These are phyloP conservation scores for Fusarium pseudoanthophilum DNA, from an alignment of 2,329 filamentous ascomycete genomes.

Conservation along the genomic window DNA sequence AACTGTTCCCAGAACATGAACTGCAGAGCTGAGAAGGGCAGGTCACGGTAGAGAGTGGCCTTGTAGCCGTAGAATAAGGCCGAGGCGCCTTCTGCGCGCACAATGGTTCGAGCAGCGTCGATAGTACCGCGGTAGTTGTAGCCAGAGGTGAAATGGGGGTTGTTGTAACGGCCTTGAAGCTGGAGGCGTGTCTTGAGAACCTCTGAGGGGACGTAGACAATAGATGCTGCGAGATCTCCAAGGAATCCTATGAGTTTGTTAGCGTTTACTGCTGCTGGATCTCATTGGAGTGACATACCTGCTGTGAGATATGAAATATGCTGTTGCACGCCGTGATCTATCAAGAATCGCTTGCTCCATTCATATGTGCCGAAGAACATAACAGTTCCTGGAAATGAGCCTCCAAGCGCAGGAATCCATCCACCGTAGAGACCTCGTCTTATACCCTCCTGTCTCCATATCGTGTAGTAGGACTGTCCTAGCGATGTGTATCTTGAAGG, in stretches of 20 bases:
- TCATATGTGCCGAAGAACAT: conserved; percentile 98
- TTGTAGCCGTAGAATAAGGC: conserved; percentile 98
- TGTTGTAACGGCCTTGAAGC: conserved; percentile 93
- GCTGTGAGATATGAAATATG: conserved; percentile 87
- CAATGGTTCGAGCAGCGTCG: conserved; percentile 87
- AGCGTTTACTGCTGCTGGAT: background rate
- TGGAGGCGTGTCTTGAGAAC: conserved; percentile 97
- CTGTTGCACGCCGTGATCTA: conserved; percentile 84
- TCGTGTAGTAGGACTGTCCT: conserved; percentile 90
- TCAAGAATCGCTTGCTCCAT: conserved; percentile 88
- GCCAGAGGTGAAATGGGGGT: conserved; percentile 90
- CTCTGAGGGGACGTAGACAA: conserved; percentile 96
- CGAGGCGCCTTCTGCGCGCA: conserved; percentile 80
- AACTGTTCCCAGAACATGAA: conserved; percentile 99
- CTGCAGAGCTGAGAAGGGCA: conserved; percentile 95
- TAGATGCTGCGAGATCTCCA: conserved; percentile 89
- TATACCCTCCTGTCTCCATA: conserved; percentile 91
- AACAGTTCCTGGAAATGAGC: conserved; percentile 92
- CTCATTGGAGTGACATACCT: conserved; percentile 61
- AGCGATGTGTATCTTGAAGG: conserved; percentile 94
- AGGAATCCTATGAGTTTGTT: conserved; percentile 73
- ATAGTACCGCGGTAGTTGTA: conserved; percentile 93
- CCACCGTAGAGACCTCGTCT: conserved; percentile 89
- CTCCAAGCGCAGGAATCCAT: conserved; percentile 89
- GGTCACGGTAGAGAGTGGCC: conserved; percentile 91